Evolutionary conservation across 306 rosid species (phyloP), one percentile per base, ranked within the genome.

Genomic region (Macrotyloma uniflorum): DNA sequence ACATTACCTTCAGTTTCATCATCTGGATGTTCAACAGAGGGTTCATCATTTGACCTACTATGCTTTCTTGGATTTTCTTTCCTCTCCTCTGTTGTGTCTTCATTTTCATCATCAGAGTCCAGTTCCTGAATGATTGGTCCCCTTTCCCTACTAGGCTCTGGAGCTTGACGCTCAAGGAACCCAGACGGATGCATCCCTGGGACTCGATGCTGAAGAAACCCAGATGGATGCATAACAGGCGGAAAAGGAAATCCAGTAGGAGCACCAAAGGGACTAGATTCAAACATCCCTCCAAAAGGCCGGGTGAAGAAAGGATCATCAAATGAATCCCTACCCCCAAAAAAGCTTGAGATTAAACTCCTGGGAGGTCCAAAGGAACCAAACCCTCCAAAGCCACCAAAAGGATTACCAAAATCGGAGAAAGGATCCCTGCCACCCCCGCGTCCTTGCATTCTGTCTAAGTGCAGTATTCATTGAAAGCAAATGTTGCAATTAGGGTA

Each of bases 41-140:
- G 89, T 42, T 88, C 87, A n/a, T 55, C 54, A 26, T 66, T 73
- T 2, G 86, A 81, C 80, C 93, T 88, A 24, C 90, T 59, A 75
- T 86, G 93, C 80, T 86, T 90, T 71, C 89, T 85, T 6, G 88
- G 88, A 81, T 91, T 88, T 51, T 72, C 91, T 11, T 36, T 84
- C 79, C 72, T 86, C 67, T 58, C 88, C 68, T 85, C 80, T 7
- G 24, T 71, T 23, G 51, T 79, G 35, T 75, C 92, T 40, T 85
- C 97, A 0, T 87, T 72, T 50, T 91, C 98, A 32, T 90, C 85
- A 82, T 92, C 98, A 69, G 98, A 89, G 79, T 81, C 77, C 74
- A 95, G 65, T 50, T 94, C 96, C 96, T 95, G 90, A 70, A 92
- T 95, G 70, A 95, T 78, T 1, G 87, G 97, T 5, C 96, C 97